phyloP scores from a whole-genome alignment of 345 rosid species.

The Microcos paniculata region DNA sequence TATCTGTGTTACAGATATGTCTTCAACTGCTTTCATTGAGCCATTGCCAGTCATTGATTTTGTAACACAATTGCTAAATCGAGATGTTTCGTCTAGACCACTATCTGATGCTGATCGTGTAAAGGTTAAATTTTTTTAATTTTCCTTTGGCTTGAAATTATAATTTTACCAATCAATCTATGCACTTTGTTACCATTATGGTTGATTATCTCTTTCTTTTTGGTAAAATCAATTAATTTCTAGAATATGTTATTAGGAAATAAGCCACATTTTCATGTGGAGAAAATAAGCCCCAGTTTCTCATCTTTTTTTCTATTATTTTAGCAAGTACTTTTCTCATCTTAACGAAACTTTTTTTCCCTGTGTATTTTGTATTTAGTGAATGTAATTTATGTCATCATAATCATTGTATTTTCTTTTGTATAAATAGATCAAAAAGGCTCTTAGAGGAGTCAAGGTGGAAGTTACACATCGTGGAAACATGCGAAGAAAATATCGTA shows the following conservation, averaged over 20 bases:
- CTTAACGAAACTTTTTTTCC: background rate
- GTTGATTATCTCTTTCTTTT: background rate
- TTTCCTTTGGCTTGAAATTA: background rate
- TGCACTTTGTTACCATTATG: background rate
- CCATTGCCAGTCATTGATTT: constrained; percentile 78
- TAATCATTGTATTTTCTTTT: background rate
- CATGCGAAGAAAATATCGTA: constrained; percentile 94
- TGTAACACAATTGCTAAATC: constrained; percentile 60
- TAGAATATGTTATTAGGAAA: background rate
- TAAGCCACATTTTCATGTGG: background rate
- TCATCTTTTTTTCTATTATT: constrained; percentile 6
- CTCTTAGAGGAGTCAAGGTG: constrained; percentile 87
- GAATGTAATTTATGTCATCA: background rate
- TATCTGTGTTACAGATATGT: constrained; percentile 62
- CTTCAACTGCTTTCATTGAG: constrained; percentile 96
- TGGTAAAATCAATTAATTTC: background rate
- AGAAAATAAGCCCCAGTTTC: background rate
- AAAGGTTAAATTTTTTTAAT: constrained; percentile 47
- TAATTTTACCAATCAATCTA: background rate
- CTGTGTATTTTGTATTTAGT: background rate
- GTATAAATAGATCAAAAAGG: constrained; percentile 72
- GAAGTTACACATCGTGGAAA: constrained; percentile 96
- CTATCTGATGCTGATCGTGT: constrained; percentile 92
- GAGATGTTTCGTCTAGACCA: constrained; percentile 74
- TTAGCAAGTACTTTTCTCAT: background rate